These are phyloP conservation scores for Colletotrichum echinochloae DNA, from an alignment of 2,329 filamentous ascomycete species.

Conservation along the genomic window DNA sequence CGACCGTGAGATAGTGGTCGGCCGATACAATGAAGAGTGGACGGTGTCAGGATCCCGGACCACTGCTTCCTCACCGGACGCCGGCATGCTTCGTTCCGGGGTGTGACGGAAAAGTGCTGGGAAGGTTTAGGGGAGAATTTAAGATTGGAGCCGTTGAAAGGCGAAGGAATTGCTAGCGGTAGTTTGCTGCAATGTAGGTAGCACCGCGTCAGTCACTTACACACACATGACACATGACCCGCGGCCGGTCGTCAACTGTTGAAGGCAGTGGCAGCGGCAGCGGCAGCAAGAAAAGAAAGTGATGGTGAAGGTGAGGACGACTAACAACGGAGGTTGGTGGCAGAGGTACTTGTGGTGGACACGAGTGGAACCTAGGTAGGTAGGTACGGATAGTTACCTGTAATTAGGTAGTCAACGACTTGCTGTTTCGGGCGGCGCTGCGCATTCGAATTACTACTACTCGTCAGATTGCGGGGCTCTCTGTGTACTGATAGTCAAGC, in stretches of 20 bases:
- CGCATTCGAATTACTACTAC: conserved; percentile 32
- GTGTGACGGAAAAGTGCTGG: background rate
- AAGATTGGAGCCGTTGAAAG: conserved; percentile 18
- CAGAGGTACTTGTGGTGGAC: conserved; percentile 16
- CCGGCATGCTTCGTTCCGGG: background rate
- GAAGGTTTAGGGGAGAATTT: background rate
- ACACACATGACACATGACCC: too few species aligned
- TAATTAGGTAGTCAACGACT: too few species aligned
- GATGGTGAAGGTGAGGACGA: conserved; percentile 3
- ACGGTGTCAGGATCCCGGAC: background rate
- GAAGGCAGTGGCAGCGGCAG: background rate
- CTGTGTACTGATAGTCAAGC: conserved; percentile 14
- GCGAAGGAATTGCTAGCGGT: background rate
- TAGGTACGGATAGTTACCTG: too few species aligned
- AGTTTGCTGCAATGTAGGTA: conserved; percentile 13
- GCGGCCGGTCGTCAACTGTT: background rate
- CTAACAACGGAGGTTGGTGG: conserved; percentile 27
- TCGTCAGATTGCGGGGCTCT: conserved; percentile 38
- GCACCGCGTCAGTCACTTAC: conserved; percentile 22
- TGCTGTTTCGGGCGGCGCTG: conserved; percentile 31
- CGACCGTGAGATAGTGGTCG: conserved; percentile 22
- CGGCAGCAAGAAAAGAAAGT: background rate
- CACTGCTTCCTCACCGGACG: background rate
- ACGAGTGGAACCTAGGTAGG: conserved; percentile 29
- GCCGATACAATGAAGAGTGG: conserved; percentile 23